Conservation (phyloP, 148 eudicot species). For the Oxyria digyna region DNA sequence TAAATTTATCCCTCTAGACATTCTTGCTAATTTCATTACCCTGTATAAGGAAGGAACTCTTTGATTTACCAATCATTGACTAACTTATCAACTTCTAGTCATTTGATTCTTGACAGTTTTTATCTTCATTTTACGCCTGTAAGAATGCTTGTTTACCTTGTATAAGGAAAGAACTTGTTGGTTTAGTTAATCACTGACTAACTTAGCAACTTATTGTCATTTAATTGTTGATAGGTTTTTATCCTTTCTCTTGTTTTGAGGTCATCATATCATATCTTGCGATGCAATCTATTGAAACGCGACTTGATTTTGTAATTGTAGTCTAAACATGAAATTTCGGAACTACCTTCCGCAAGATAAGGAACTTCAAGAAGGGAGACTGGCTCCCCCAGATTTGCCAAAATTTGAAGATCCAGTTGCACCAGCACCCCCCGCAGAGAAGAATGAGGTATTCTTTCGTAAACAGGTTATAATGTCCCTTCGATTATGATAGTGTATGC, state of each 20-base stretch:
- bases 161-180: not conserved
- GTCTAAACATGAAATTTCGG: slow-evolving; percentile 65
- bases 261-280: not conserved
- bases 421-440: slow-evolving; percentile 46
- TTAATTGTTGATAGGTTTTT: not conserved
- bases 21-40: too few relatives aligned
- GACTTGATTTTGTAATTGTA: slow-evolving; percentile 22
- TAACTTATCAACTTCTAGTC: too few relatives aligned
- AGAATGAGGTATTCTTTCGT: slow-evolving; percentile 55
- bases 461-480: not conserved
- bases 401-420: slow-evolving; percentile 92
- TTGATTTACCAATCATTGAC: too few relatives aligned
- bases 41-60: too few relatives aligned
- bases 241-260: not conserved
- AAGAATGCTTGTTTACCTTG: not conserved
- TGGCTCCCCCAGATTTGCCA: slow-evolving; percentile 72
- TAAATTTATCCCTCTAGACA: too few relatives aligned
- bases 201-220: not conserved
- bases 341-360: slow-evolving; percentile 97
- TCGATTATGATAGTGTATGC: not conserved
- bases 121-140: not conserved
- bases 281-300: not conserved
- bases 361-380: slow-evolving; percentile 89
- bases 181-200: not conserved
- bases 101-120: too few relatives aligned